Evolutionary conservation across 257 asterid genomes (phyloP).

Genomic region (Anisodus acutangulus): DNA sequence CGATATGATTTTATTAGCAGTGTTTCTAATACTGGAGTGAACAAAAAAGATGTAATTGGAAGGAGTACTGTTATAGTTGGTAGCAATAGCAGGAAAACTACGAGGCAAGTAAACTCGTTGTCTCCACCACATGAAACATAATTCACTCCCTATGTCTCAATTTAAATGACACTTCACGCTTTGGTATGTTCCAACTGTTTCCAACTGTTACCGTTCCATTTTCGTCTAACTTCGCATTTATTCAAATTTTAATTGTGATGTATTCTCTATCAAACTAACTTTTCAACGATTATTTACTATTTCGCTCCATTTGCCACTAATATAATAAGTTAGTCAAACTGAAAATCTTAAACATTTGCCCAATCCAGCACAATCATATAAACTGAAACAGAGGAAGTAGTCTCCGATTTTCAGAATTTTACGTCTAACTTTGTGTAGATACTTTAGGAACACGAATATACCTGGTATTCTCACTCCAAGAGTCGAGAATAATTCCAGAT

Average conservation of each 20-base stretch:
- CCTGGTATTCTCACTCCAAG: slow-evolving; percentile 86
- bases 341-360: neutral
- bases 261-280: slow-evolving; percentile 5
- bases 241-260: neutral
- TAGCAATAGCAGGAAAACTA: neutral
- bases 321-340: slow-evolving; percentile 8
- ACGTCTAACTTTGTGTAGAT: neutral
- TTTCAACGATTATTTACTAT: slow-evolving; percentile 2
- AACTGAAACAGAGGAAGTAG: neutral
- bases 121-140: neutral
- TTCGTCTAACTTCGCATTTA: neutral
- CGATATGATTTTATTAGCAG: neutral
- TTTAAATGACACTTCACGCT: slow-evolving; percentile 4
- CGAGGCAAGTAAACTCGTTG: neutral
- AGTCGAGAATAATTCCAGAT: slow-evolving; percentile 79
- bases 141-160: slow-evolving; percentile 17
- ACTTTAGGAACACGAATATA: slow-evolving; percentile 17
- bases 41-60: neutral
- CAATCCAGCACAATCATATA: neutral
- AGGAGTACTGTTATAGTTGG: neutral
- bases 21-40: neutral
- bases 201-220: neutral
- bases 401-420: neutral
- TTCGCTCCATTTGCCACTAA: neutral
- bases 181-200: neutral